Evolutionary conservation across 306 rosid species (phyloP), one percentile per base, ranked within the genome.

Genomic region (Cicer yamashitae): DNA sequence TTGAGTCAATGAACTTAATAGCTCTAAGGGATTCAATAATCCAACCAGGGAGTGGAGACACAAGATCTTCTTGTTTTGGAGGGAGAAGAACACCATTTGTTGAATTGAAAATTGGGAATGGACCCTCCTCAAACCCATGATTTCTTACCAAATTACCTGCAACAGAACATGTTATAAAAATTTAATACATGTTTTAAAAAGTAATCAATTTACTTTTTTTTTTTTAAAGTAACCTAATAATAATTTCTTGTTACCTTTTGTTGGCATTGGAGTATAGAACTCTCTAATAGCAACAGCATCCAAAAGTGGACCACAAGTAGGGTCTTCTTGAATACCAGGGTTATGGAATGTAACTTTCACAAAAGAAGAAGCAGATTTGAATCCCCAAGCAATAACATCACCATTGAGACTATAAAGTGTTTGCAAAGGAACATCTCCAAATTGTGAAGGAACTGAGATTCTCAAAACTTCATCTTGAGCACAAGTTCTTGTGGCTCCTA

Each of bases 41-140:
- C 99, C 98, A 96, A 50, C 93, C 98, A 0, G 96, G 98, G 15
- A 96, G 96, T 3, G 99, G 99, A 18, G 99, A 96, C 22, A 91
- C 78, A 10, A 60, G 12, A 68, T 96, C 99, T 79, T 92, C 85
- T 71, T 96, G 99, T 57, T 77, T 89, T 0, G 99, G 98, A 18
- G 98, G 99, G 34, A 96, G 96, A 47, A 96, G 85, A 0, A 96
- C 92, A 67, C 98, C 98, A 37, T 92, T 84, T 53, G 91, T 77
- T 0, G 98, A 89, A 87, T 92, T 96, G 52, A 83, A 51, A 39
- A 96, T 75, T 12, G 91, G 88, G 81, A 92, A 90, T 60, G 99
- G 99, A 70, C 93, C 98, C 51, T 85, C 92, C 81, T 94, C 99
- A 58, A 92, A 96, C 47, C 96, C 88, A 39, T 77, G 86, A 71